Evolutionary conservation across 495 filamentous ascomycete genomes (phyloP), one percentile per base, ranked within the genome.

Genomic region (Sabuloglossum arenarium): DNA sequence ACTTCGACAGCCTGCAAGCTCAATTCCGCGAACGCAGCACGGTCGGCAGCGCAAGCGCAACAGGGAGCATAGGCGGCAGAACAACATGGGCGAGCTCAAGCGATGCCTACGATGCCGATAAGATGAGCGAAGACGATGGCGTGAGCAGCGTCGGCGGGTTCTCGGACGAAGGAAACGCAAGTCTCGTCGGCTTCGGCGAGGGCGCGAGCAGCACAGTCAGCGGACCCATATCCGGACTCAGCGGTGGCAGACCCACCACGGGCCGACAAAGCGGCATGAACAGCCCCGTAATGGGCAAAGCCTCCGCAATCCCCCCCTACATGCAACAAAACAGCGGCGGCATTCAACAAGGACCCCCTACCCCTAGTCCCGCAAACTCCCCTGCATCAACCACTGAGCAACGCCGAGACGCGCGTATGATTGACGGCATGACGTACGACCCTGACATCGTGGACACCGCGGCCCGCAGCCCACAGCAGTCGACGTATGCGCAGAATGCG

Each of bases 111-210:
- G 78, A 81, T 27, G 72, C 68, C 3, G 56, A 58, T 27, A 75
- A 80, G 63, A 82, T 85, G 80, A 85, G 81, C 65, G 81, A 84
- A 58, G 78, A 77, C 56, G 79, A 81, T 52, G 78, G 75, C 3
- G 74, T 73, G 27, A 74, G 70, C 49, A 79, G 74, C 60, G 76
- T 83, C 21, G 80, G 85, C 58, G 82, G 80, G 59, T 78, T 88
- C 72, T 87, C 82, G 58, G 88, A 94, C 59, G 85, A 89, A 61
- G 78, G 76, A 5, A 72, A 75, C 56, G 84, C 79, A 0, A 83
- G 78, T 61, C 69, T 94, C 28, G 88, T 93, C 11, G 88, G 79
- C 0, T 93, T 93, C 58, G 88, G 88, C 52, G 88, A 94, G 64
- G 87, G 86, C 8, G 87, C 88, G 12, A 81, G 81, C 55, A 89